Percentiles rank a stretch among this genome's conserved stretches.
These are phyloP conservation scores for Oryza nivara DNA, from an alignment of 176 grass and related monocot species.

Conservation along the genomic window DNA sequence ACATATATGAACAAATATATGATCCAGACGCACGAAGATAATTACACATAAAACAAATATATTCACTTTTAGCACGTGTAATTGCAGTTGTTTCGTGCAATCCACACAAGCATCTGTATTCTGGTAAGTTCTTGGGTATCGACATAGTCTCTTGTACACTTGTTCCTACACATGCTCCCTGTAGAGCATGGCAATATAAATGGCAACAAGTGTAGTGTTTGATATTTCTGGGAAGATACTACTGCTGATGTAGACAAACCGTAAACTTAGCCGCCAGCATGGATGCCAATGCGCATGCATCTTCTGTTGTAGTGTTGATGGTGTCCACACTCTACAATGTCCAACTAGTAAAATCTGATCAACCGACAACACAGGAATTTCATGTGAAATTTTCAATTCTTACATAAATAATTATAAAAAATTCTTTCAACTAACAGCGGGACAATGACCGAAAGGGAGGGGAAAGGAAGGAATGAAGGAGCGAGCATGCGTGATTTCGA, in stretches of 20 bases:
- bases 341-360: not conserved
- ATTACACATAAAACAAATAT: not conserved
- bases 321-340: not conserved
- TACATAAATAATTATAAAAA: not conserved
- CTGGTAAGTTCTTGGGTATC: too few species aligned
- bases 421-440: too few species aligned
- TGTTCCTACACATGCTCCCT: not conserved
- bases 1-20: too few species aligned
- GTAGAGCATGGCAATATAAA: not conserved
- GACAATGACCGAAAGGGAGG: too few species aligned
- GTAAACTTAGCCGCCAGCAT: too few species aligned
- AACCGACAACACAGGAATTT: not conserved
- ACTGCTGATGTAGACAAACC: not conserved
- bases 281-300: not conserved
- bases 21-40: too few species aligned
- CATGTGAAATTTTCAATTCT: not conserved
- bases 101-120: too few species aligned
- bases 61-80: not conserved
- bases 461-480: too few species aligned
- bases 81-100: not conserved
- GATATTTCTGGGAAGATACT: conserved; percentile 4
- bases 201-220: not conserved
- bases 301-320: not conserved
- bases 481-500: too few species aligned
- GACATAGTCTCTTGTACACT: not conserved